Base-by-base conservation (phyloP, 306 rosid genomes). In the Quercus ilex region DNA sequence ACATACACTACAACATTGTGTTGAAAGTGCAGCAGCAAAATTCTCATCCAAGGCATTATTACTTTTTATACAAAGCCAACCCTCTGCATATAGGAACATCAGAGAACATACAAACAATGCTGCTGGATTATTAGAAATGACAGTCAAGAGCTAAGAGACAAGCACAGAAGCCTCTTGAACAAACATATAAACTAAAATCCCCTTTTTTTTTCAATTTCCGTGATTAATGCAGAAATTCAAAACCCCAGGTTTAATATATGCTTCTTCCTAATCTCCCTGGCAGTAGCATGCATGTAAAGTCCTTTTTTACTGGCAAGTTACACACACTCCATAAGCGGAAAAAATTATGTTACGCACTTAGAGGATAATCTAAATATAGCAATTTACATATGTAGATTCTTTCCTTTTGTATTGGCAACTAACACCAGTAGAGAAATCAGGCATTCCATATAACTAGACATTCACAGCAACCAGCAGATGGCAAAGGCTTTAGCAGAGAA, bases 11-110 rank as follows among this genome's bases (percentile, higher is more conserved):
- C 51, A 26, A 17, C n/a, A 21, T 14, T 25, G 77, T 18, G 5
- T 55, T 71, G 49, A 71, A 49, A 62, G 41, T 60, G 74, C 31
- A 26, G 5, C 30, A 76, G 56, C 31, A 2, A 63, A 26, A 49
- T 11, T 52, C 59, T 76, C 80, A 76, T 64, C 51, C 55, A 81
- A 33, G 73, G 68, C 59, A 28, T 23, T 23, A 73, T 26, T 33
- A 6, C 57, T 59, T 60, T 14, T 52, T 31, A 7, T 13, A 19
- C 4, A 33, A 49, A 58, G 28, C 15, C 65, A 31, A 58, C 46
- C 64, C 28, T 23, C 23, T 52, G 21, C 20, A 64, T 30, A 52
- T 8, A 51, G 80, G 51, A 64, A 41, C 18, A 31, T 64, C 18
- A 15, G 7, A 70, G 11, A 26, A n/a, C 33, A 11, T 12, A 11